Base-by-base conservation (phyloP, 768 basidiomycete genomes). In the Hemileccinum rubropunctum region DNA sequence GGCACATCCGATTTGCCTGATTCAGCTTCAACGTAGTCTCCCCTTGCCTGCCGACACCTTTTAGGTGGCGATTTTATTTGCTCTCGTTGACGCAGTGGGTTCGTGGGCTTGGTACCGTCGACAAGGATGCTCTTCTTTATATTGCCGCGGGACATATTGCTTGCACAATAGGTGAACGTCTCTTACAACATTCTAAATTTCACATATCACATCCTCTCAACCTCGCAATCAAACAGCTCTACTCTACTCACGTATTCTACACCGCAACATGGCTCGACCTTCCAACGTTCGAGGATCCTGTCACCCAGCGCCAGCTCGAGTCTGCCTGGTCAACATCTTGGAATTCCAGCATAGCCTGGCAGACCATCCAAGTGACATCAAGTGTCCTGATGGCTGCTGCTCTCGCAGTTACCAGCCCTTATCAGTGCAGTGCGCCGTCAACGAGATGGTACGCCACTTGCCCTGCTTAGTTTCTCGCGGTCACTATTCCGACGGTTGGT, bases 221-320 rank as follows among this genome's bases (percentile, higher is more conserved):
- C 54, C 64, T 63, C 30, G 73, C 79, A 28, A 83, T 88, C 60
- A 82, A 81, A 55, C 75, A 72, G 49, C 76, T 78, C 63, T 89
- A 84, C 61, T 74, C 83, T 3, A 64, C 76, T 12, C 84, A 84
- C 54, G 78, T 80, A 47, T 89, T 88, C 64, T 70, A 73, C 27
- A 82, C 84, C 11, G 77, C 85, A 63, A 81, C 79, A 17, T 78
- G 88, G 8, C 76, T 91, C 27, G 88, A 91, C 62, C 73, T 90
- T 2, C 86, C 88, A 1, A 88, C 88, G 0, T 90, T 81, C 49
- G 77, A 83, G 48, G 85, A 89, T 63, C 75, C 83, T 6, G 75
- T 76, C 8, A 72, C 88, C 8, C 83, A 83, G 56, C 73, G 78
- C 23, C 87, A 87, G 56, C 69, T 91, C 21, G 79, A 86, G 47